A percentile compares a stretch with the other conserved stretches of the same genome.
Conservation (phyloP, 805 yeast species). For the Candida coleopterorum region DNA sequence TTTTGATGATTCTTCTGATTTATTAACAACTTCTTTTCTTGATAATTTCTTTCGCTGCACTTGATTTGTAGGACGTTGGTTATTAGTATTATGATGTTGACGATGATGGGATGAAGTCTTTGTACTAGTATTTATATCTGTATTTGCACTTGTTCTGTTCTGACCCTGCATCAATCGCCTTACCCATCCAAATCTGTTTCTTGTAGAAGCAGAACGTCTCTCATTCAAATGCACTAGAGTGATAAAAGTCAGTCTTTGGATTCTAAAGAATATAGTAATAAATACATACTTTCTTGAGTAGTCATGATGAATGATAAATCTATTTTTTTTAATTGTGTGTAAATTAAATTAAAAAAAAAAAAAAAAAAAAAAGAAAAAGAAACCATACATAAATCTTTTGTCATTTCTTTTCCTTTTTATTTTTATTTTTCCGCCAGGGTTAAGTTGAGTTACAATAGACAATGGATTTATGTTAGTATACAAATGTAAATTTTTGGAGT, state of each 20-base stretch:
- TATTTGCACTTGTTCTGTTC: slow-evolving; percentile 2
- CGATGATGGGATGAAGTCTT: not conserved
- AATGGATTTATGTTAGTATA: no score
- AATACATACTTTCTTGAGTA: slow-evolving; percentile 8
- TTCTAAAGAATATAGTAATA: not conserved
- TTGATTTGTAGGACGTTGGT: not conserved
- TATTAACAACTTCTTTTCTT: not conserved
- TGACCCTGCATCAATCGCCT: slow-evolving; percentile 30
- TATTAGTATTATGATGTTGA: not conserved
- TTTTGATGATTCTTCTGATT: not conserved
- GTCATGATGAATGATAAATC: no score
- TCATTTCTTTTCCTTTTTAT: no score
- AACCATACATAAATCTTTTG: no score
- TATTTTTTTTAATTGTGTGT: no score
- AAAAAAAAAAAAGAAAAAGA: no score
- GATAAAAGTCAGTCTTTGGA: not conserved
- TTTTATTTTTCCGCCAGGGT: no score
- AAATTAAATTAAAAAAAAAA: no score
- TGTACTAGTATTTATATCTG: not conserved
- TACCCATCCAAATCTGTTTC: slow-evolving; percentile 36
- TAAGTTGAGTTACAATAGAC: no score
- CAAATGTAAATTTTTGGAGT: no score
- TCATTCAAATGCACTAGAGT: slow-evolving; percentile 12
- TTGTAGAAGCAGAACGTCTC: slow-evolving; percentile 22
- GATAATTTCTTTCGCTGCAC: not conserved